A percentile compares a stretch with the other conserved stretches of the same genome.
Evolutionary conservation across 148 eudicot genomes (phyloP).

Genomic region (Fallopia convolvulus): DNA sequence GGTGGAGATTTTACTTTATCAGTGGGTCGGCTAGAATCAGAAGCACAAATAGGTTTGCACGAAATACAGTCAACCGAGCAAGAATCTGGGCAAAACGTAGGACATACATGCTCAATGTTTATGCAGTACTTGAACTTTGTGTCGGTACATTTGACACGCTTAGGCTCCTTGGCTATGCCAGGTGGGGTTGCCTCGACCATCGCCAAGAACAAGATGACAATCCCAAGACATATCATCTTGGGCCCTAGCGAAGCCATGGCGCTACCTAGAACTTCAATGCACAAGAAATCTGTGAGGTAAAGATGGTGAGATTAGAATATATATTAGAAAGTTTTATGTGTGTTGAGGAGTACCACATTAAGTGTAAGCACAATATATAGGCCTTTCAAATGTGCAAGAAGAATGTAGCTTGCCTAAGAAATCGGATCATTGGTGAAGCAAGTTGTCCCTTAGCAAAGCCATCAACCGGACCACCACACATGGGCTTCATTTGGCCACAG

Average conservation of each 20-base stretch:
- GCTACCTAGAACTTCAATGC: background rate
- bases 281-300: background rate
- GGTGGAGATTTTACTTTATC: background rate
- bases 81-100: background rate
- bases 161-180: background rate
- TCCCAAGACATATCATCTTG: conserved; percentile 3
- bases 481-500: background rate
- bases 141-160: background rate
- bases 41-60: conserved; percentile 5
- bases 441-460: background rate
- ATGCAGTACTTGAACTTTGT: background rate
- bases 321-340: background rate
- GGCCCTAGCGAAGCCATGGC: background rate
- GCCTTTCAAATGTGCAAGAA: conserved; percentile 1
- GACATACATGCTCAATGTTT: background rate
- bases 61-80: conserved; percentile 8
- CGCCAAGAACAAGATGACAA: background rate
- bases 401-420: background rate
- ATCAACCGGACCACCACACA: background rate
- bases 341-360: background rate
- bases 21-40: background rate
- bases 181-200: conserved; percentile 2
- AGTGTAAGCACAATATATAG: background rate
- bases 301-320: background rate
- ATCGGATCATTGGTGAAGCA: background rate